Conservation (phyloP, 139 green algal genomes). For the Tetradesmus obliquus region DNA sequence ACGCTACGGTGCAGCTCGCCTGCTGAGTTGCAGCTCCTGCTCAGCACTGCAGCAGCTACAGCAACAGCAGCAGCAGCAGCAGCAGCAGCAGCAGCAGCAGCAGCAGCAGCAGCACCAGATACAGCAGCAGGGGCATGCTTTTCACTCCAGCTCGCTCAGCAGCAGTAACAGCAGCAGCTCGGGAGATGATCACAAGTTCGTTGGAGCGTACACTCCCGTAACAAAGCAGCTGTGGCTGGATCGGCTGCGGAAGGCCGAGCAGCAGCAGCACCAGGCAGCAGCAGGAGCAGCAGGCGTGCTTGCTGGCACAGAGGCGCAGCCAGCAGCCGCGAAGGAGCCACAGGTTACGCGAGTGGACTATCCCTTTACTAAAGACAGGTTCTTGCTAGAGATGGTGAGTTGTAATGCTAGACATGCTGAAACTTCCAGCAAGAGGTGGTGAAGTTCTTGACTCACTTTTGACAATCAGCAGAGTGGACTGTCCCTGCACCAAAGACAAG, state of each 20-base stretch:
- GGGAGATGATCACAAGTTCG: conserved; percentile 47
- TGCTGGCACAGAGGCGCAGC: background rate
- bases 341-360: conserved; percentile 59
- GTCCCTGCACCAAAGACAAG: conserved; percentile 44
- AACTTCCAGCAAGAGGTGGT: too few species aligned
- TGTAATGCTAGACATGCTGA: too few species aligned
- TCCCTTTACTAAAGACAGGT: conserved; percentile 66
- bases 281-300: background rate
- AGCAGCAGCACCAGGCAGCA: conserved; percentile 19
- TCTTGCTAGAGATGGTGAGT: conserved; percentile 66
- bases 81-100: background rate
- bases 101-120: background rate
- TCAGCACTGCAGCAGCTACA: background rate
- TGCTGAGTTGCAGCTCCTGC: background rate
- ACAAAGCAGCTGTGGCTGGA: conserved; percentile 74
- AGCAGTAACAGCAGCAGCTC: background rate
- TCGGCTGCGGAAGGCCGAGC: conserved; percentile 29
- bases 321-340: conserved; percentile 3
- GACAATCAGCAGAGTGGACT: too few species aligned
- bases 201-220: conserved; percentile 69
- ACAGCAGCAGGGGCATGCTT: background rate
- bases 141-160: background rate
- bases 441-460: too few species aligned
- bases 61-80: background rate
- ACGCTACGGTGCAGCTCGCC: background rate